phyloP scores from a whole-genome alignment of 2,329 filamentous ascomycete species.

The Penicillium sp. region DNA sequence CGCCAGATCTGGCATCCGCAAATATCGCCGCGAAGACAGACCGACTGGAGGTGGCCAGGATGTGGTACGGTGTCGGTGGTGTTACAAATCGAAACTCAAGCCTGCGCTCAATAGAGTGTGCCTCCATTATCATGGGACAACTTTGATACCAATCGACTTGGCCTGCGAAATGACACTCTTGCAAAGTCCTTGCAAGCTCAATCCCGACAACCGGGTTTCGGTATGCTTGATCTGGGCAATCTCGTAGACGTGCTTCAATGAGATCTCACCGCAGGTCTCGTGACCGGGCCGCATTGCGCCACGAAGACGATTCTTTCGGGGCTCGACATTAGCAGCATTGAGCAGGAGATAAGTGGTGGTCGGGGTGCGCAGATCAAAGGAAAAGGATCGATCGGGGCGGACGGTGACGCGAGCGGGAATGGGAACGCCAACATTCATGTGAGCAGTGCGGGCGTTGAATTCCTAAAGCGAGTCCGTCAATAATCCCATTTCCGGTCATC shows the following conservation, averaged over 20 bases:
- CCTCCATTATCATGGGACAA: slow-evolving; percentile 60
- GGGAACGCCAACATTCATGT: slow-evolving; percentile 80
- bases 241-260: slow-evolving; percentile 94
- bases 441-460: slow-evolving; percentile 92
- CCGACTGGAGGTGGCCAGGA: neutral
- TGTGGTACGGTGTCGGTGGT: slow-evolving; percentile 6
- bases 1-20: neutral
- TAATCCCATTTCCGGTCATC: slow-evolving; percentile 1
- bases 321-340: slow-evolving; percentile 75
- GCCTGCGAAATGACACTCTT: slow-evolving; percentile 75
- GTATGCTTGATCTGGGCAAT: slow-evolving; percentile 95
- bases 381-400: slow-evolving; percentile 88
- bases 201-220: slow-evolving; percentile 73
- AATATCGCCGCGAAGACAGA: neutral
- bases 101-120: neutral
- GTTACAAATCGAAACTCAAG: slow-evolving; percentile 7
- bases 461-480: slow-evolving; percentile 62
- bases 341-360: slow-evolving; percentile 91
- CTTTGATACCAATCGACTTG: slow-evolving; percentile 73
- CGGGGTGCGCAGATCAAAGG: slow-evolving; percentile 90
- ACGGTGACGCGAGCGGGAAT: slow-evolving; percentile 90
- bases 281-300: slow-evolving; percentile 76
- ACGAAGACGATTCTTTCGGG: slow-evolving; percentile 72
- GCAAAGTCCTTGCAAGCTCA: slow-evolving; percentile 72
- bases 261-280: slow-evolving; percentile 81